Conservation (phyloP, 306 rosid genomes). For the Mimosa pudica region DNA sequence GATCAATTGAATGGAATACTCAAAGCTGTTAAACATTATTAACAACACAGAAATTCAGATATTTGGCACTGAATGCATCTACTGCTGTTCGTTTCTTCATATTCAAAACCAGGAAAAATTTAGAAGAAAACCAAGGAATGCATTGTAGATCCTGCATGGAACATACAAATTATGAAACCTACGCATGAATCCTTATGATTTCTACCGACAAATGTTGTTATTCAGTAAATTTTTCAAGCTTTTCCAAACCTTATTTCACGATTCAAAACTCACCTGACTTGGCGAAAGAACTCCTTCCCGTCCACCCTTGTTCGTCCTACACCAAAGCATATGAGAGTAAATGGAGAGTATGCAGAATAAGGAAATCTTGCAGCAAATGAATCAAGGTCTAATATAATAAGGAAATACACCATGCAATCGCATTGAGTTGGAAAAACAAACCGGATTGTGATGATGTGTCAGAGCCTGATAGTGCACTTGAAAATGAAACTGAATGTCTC, state of each 20-base stretch:
- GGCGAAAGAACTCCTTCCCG: constrained; percentile 96
- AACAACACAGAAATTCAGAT: constrained; percentile 7
- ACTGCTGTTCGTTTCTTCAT: not conserved
- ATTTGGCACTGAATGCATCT: not conserved
- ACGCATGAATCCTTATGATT: not conserved
- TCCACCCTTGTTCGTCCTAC: constrained; percentile 84
- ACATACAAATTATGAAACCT: not conserved
- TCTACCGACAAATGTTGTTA: not conserved
- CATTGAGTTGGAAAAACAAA: constrained; percentile 30
- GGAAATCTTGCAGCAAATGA: constrained; percentile 18
- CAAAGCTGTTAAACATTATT: not conserved
- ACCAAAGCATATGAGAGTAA: constrained; percentile 28
- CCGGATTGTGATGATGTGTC: constrained; percentile 63
- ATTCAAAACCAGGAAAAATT: not conserved
- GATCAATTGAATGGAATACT: constrained; percentile 1
- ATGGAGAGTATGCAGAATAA: constrained; percentile 9
- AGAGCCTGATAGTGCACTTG: constrained; percentile 54
- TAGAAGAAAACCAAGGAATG: not conserved
- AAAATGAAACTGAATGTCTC: constrained; percentile 71
- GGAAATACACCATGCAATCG: not conserved
- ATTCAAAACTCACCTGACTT: constrained; percentile 72
- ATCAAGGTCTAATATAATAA: constrained; percentile 18
- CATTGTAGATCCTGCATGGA: not conserved
- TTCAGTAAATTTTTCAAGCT: constrained; percentile 2
- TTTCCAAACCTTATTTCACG: not conserved